Base-by-base conservation (phyloP, 805 yeast species). In the Myxozyma mucilagina region DNA sequence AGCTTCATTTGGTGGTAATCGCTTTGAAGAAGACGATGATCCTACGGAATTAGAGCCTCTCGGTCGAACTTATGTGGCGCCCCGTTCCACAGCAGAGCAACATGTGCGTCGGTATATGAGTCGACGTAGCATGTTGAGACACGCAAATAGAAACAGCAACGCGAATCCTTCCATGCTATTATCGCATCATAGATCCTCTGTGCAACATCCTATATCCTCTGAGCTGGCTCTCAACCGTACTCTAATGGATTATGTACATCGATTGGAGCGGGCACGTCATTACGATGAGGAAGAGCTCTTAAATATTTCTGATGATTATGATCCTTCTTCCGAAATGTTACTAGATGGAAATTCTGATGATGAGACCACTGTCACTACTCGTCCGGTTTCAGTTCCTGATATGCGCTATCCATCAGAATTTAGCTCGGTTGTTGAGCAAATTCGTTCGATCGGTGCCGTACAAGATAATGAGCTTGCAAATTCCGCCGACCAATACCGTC, bases 211-310 rank as follows among this genome's bases (percentile, higher is more conserved):
- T 10, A 24, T 55, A 6, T 51, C 54, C 16, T 53, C 65, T 6
- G 65, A 58, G 44, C 31, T 49, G 18, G 58, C 54, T 29, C 56
- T 57, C 18, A 61, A 58, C 53, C 45, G 60, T 39, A 39, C 65
- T 9, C 39, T 61, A 18, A 54, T 56, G 38, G 60, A 43, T 34
- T 61, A 59, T 24, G 65, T 59, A 18, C 59, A 56, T 44, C 63
- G 57, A 13, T 60, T 61, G 8, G 60, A 73, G 70, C 53, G 68
- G 69, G 36, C 58, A 67, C 24, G 69, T 72, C 35, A 64, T 65
- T 13, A 60, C 65, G 59, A 65, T 54, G 35, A 24, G 4, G 45
- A 38, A 44, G 47, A 16, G 14, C 16, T 24, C 20, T 20, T 41
- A 9, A 41, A 41, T 14, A 41, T 41, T 13, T 41, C 13, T 20